These are phyloP conservation scores for Didymella glomerata DNA, from an alignment of 2,329 filamentous ascomycete genomes.

Conservation along the genomic window DNA sequence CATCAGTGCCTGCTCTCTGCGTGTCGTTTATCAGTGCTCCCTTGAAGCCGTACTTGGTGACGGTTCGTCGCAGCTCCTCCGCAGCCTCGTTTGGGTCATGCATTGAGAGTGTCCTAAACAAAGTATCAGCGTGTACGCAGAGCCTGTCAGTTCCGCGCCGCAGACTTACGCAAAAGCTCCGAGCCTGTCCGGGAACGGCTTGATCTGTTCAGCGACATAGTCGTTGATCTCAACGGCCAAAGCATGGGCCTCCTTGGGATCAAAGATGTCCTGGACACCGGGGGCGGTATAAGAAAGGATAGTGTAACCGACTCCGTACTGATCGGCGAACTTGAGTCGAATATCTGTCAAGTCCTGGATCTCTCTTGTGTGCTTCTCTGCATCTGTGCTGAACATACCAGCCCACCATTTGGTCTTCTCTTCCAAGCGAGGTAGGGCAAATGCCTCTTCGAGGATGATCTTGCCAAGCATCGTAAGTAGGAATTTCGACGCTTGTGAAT, in stretches of 20 bases:
- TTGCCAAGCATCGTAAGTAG: conserved; percentile 64
- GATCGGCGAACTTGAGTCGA: conserved; percentile 54
- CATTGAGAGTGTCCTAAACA: conserved; percentile 40
- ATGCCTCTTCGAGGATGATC: conserved; percentile 69
- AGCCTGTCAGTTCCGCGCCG: no score
- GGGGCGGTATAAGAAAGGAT: conserved; percentile 60
- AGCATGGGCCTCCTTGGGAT: conserved; percentile 55
- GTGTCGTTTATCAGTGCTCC: conserved; percentile 63
- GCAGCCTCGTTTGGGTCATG: conserved; percentile 45
- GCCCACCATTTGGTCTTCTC: conserved; percentile 70
- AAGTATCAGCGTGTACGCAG: background rate
- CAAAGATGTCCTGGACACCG: conserved; percentile 59
- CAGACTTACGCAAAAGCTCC: conserved; percentile 40
- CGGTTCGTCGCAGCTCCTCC: conserved; percentile 40
- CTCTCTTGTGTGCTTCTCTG: conserved; percentile 65
- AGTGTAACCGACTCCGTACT: conserved; percentile 58
- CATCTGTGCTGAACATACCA: conserved; percentile 65
- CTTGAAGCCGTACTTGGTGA: conserved; percentile 63
- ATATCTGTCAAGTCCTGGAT: conserved; percentile 60
- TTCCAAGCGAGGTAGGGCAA: conserved; percentile 65
- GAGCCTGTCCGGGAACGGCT: conserved; percentile 53
- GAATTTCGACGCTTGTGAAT: background rate
- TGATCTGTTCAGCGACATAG: conserved; percentile 56
- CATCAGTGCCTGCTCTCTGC: conserved; percentile 42
- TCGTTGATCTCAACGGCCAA: conserved; percentile 59